These are phyloP conservation scores for Gomphus sp. DNA, from an alignment of 1,284 basidiomycete genomes.

Conservation along the genomic window DNA sequence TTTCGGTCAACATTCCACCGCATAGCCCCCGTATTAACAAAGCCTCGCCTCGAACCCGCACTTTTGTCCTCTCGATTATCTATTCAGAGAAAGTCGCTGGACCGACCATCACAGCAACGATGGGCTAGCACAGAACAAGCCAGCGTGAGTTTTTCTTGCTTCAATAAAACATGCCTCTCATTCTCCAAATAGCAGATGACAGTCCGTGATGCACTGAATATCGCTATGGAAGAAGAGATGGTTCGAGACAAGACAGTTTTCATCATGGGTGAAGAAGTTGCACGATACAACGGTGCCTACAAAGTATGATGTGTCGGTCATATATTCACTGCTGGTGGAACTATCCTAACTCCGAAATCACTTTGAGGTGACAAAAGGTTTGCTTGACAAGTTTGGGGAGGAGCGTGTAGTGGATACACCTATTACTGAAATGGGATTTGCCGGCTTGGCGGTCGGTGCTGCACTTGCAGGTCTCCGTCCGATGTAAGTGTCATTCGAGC, in stretches of 20 bases:
- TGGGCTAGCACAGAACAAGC: constrained; percentile 16
- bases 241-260: constrained; percentile 92
- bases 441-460: constrained; percentile 92
- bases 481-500: constrained; percentile 41
- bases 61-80: constrained; percentile 20
- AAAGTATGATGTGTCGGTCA: constrained; percentile 49
- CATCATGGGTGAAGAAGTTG: constrained; percentile 96
- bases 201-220: constrained; percentile 95
- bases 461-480: constrained; percentile 92
- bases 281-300: constrained; percentile 99
- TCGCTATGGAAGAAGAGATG: constrained; percentile 99
- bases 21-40: constrained; percentile 47
- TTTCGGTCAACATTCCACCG: constrained; percentile 56
- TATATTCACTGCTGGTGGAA: neutral
- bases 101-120: constrained; percentile 12
- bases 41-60: constrained; percentile 26
- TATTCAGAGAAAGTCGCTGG: neutral
- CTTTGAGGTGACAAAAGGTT: constrained; percentile 85
- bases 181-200: constrained; percentile 61
- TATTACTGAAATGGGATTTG: constrained; percentile 98
- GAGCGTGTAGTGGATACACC: constrained; percentile 97
- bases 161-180: neutral
- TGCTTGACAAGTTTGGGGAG: constrained; percentile 99
- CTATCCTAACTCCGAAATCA: neutral
- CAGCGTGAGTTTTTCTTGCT: constrained; percentile 8